These are phyloP conservation scores for Aegilops umbellulata DNA, from an alignment of 176 grass and related monocot genomes.

Conservation along the genomic window DNA sequence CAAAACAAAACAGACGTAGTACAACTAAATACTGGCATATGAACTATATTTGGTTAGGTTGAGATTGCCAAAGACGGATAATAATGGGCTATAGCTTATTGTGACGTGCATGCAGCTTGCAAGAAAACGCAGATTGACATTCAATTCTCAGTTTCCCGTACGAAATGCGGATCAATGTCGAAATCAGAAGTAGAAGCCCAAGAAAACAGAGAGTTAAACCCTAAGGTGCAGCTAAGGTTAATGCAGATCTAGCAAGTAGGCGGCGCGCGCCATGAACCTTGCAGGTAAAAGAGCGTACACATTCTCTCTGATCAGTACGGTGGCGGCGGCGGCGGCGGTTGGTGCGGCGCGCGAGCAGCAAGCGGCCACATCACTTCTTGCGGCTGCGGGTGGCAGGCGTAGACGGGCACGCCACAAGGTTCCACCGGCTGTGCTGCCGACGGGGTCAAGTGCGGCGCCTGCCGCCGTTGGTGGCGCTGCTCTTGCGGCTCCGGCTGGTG, in stretches of 20 bases:
- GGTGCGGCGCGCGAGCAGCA: conserved; percentile 45
- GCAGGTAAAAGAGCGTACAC: conserved; percentile 10
- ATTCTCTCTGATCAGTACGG: conserved; percentile 49
- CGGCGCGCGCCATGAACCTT: conserved; percentile 25
- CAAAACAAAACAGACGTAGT: neutral
- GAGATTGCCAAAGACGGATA: neutral
- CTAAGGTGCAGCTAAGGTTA: conserved; percentile 25
- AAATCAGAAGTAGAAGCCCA: neutral
- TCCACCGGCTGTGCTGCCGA: conserved; percentile 29
- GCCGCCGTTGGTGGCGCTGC: conserved; percentile 11
- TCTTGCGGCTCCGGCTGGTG: conserved; percentile 27
- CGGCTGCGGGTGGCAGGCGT: conserved; percentile 53
- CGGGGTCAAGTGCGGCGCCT: conserved; percentile 24
- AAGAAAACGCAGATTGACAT: neutral
- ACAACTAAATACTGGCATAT: neutral
- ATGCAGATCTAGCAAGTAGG: conserved; percentile 26
- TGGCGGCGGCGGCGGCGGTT: conserved; percentile 32
- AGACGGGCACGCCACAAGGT: conserved; percentile 50
- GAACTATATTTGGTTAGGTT: neutral
- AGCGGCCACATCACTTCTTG: conserved; percentile 74
- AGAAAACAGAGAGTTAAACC: conserved; percentile 28
- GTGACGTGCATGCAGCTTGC: conserved; percentile 10
- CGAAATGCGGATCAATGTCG: neutral
- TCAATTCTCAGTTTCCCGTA: neutral
- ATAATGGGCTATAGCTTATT: neutral